phyloP scores from a whole-genome alignment of 2,329 filamentous ascomycete species.

The Phialophora expanda region DNA sequence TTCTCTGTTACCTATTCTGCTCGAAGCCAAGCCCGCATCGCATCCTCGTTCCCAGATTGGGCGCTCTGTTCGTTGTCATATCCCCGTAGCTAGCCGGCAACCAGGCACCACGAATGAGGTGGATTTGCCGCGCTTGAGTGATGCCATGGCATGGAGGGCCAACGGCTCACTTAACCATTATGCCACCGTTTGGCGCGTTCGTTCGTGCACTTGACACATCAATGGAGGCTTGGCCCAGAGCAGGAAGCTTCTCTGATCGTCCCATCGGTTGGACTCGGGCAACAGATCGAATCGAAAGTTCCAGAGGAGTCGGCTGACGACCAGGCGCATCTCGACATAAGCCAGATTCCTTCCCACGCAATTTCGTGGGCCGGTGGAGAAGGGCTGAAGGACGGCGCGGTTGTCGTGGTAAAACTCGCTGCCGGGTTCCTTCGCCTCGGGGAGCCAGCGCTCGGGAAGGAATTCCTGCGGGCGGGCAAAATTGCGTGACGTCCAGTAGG shows the following conservation, averaged over 20 bases:
- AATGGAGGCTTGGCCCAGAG: conserved; percentile 28
- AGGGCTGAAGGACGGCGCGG: conserved; percentile 50
- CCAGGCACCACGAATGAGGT: no score
- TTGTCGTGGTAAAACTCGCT: conserved; percentile 50
- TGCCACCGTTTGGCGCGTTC: no score
- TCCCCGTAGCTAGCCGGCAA: no score
- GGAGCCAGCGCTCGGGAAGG: conserved; percentile 53
- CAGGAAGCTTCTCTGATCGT: conserved; percentile 15
- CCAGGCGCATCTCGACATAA: conserved; percentile 58
- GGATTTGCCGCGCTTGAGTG: no score
- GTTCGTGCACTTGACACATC: background rate
- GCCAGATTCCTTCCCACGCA: conserved; percentile 49
- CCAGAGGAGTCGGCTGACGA: conserved; percentile 56
- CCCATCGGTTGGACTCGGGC: conserved; percentile 27
- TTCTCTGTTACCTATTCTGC: no score
- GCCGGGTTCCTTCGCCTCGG: conserved; percentile 15
- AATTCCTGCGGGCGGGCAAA: conserved; percentile 37
- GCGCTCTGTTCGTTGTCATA: no score
- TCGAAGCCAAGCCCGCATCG: no score
- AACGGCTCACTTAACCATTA: no score
- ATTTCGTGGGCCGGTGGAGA: conserved; percentile 49
- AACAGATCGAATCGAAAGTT: conserved; percentile 53
- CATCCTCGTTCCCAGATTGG: no score
- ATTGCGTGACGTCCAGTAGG: conserved; percentile 32
- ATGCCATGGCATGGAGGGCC: no score